These are phyloP conservation scores for Aspergillus asperescens DNA, from an alignment of 495 filamentous ascomycete genomes.

Conservation along the genomic window DNA sequence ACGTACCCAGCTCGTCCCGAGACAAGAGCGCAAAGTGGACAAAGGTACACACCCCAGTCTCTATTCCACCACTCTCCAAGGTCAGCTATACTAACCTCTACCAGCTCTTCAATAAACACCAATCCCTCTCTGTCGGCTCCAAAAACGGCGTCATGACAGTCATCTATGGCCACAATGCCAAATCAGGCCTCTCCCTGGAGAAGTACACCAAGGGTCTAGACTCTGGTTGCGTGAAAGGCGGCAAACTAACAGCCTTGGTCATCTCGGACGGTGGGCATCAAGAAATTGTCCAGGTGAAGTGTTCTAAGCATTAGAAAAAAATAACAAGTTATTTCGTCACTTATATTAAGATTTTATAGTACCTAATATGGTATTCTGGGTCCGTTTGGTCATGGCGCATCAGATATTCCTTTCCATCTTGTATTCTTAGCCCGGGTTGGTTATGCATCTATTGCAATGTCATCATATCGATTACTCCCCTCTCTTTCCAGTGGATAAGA, in stretches of 20 bases:
- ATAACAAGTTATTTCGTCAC: no score
- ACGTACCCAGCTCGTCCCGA: constrained; percentile 52
- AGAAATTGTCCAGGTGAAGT: constrained; percentile 12
- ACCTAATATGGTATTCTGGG: no score
- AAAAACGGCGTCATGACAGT: constrained; percentile 47
- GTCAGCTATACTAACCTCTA: not conserved
- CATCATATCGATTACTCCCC: no score
- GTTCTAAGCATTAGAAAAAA: not conserved
- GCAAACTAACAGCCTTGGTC: constrained; percentile 69
- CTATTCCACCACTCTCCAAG: not conserved
- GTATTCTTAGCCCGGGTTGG: no score
- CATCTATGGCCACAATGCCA: constrained; percentile 84
- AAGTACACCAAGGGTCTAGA: constrained; percentile 81
- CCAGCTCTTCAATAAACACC: constrained; percentile 55
- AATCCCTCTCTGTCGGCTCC: constrained; percentile 28
- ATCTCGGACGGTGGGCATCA: constrained; percentile 49
- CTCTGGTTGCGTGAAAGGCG: constrained; percentile 70
- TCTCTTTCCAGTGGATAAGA: no score
- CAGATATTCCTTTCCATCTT: no score
- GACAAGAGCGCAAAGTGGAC: constrained; percentile 59
- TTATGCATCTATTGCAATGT: no score
- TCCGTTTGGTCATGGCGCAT: no score
- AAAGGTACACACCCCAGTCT: constrained; percentile 41
- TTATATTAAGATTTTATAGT: no score
- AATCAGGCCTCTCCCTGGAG: constrained; percentile 58